Base-by-base conservation (phyloP, 768 basidiomycete genomes). In the Lactarius hengduanensis region DNA sequence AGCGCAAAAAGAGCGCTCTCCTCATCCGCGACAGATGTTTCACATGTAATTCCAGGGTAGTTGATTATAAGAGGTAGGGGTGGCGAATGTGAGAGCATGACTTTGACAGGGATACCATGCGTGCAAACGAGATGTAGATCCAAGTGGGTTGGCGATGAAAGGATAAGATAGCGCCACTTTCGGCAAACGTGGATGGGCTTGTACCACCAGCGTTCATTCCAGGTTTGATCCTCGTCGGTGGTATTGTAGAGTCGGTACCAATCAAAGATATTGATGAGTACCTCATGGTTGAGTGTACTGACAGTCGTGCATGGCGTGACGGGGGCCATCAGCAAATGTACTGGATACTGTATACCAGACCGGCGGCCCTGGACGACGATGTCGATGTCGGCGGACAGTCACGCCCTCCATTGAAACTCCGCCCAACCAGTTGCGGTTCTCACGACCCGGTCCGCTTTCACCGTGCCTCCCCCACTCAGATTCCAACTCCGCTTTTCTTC, bases 181-280 rank as follows among this genome's bases (percentile, higher is more conserved):
- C 2, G 47, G 20, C 57, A 59, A 10, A 59, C 57, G 18, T 64
- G 57, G 20, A 53, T 41, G 38, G 53, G 50, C n/a, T 38, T 64
- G 47, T 64, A 64, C 63, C 57, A 64, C 63, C 63, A 64, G 3
- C 63, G 57, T 28, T 54, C 57, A 13, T 57, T 63, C 62, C 62
- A 63, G 28, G 28, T 40, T 4, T 3, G 8, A 41, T 36, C 41
- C 1, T 36, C 22, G 26, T 54, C 50, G 4, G 47, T 10, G 18
- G 22, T n/a, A 10, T 26, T 62, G 36, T 62, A 30, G 4, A 57
- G 32, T 36, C 62, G 40, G 34, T 41, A 63, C 30, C 55, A 63
- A 34, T 63, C 41, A 56, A 63, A 63, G 1, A 57, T 47, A 6
- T 22, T 10, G 20, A 63, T 41, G 16, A 63, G 62, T 7, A 57